These are phyloP conservation scores for Pseudogymnoascus verrucosus DNA, from an alignment of 2,329 filamentous ascomycete genomes.

Conservation along the genomic window DNA sequence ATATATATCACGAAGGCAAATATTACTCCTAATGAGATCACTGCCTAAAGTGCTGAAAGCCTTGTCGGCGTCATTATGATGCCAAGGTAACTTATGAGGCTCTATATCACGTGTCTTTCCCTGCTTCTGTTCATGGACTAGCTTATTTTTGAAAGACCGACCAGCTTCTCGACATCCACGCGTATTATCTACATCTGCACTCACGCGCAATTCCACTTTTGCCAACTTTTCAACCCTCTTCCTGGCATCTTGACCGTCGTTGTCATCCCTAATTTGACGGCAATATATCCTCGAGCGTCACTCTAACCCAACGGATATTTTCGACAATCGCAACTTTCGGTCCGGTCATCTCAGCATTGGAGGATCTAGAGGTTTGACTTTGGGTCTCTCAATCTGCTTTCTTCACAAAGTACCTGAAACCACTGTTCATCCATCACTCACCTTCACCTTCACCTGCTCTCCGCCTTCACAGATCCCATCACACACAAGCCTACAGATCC, in stretches of 20 bases:
- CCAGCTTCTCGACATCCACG: not conserved
- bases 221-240: not conserved
- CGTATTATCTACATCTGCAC: slow-evolving; percentile 5
- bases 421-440: slow-evolving; percentile 28
- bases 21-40: not conserved
- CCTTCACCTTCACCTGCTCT: slow-evolving; percentile 24
- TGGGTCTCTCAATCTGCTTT: slow-evolving; percentile 30
- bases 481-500: slow-evolving; percentile 12
- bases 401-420: slow-evolving; percentile 21
- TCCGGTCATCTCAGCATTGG: slow-evolving; percentile 16
- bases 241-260: not conserved
- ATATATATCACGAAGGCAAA: not conserved
- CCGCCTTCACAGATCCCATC: slow-evolving; percentile 18
- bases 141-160: not conserved
- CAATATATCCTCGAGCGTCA: not conserved
- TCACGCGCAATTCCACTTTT: not conserved
- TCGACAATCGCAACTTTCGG: not conserved
- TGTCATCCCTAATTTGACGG: not conserved
- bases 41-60: not conserved
- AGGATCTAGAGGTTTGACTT: slow-evolving; percentile 29
- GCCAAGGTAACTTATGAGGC: not conserved
- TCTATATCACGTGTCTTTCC: not conserved
- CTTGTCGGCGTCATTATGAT: slow-evolving; percentile 1
- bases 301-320: not conserved
- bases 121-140: not conserved